Base-by-base conservation (phyloP, 2,329 filamentous ascomycete genomes). In the Monosporascus sp. region DNA sequence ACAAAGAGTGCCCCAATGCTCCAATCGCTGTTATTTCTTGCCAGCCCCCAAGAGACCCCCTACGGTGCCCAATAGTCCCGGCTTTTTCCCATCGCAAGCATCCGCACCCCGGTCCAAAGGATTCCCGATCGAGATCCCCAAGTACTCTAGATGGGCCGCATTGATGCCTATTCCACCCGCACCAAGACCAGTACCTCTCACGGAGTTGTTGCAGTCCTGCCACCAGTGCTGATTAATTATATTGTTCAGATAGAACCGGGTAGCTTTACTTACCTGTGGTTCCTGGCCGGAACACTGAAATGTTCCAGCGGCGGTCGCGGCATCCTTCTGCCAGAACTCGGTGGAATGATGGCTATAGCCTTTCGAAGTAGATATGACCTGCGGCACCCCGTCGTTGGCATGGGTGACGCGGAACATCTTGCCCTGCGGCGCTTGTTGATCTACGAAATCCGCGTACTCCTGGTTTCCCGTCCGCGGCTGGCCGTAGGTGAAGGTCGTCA, bases 261-360 rank as follows among this genome's bases (percentile, higher is more conserved):
- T 11, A 31, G 27, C 27, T 9, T 11, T 31, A 9, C 27, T 31
- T 11, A 31, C 27, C 27, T 31, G 9, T 11, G 51, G 51, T 20
- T 53, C 51, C 24, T 53, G 51, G 6, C 46, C 47, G 38, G 44
- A 40, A 46, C 51, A 53, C 17, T 31, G 45, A 16, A 41, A 53
- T 6, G 51, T 53, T 27, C 27, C 27, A 31, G 43, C 24, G 3
- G 31, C 27, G 11, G 14, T 34, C 14, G 51, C 31, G 38, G 50
- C 34, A 36, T 44, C 47, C 27, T 38, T 43, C 38, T 55, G 37
- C 54, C 66, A 80, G 59, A 78, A 81, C 64, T 82, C 80, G 0
- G 78, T 78, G 26, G 67, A 71, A 37, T 76, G 68, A 55, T 81
- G 78, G 7, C 69, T 60, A 59, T 73, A 82, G 0, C 76, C 76